Base-by-base conservation (phyloP, 306 rosid species). In the Alnus rubra region DNA sequence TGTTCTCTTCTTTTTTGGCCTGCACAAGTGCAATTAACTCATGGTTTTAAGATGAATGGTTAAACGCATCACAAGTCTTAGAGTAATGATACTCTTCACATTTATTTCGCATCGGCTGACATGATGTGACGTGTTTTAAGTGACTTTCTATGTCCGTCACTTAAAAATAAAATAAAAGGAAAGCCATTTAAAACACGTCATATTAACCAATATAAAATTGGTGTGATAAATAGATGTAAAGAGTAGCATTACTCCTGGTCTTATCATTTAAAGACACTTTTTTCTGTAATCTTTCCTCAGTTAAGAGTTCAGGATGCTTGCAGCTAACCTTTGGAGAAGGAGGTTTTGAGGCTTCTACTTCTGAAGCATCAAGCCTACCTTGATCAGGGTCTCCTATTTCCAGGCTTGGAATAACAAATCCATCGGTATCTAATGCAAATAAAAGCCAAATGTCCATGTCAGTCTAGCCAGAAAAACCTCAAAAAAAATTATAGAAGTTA, bases 321-420 rank as follows among this genome's bases (percentile, higher is more conserved):
- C 73, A 53, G 73, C 83, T 35, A 1, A 90, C 99, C 98, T 93
- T 86, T 75, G 88, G 84, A 68, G 85, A 81, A 19, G 82, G 87
- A 65, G 93, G 92, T 81, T 85, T 88, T n/a, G 92, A 50, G 70
- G 92, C 79, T 83, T 89, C 91, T 88, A 83, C 78, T 10, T 60
- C 52, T 47, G 87, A 76, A 82, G 82, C 86, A 83, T 59, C 69
- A n/a, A 81, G 73, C 79, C 76, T 85, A 33, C 45, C 81, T 79
- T 71, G 88, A 83, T 85, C 85, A 2, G 81, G 79, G 48, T 87
- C 91, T 85, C 48, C 93, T 59, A 93, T 89, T 75, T 84, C 96
- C 97, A 96, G 84, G 80, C 97, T 96, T 47, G 99, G 98, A 88
- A 96, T 93, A 84, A 96, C 98, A 54, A 89, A 96, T 76, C 98